Conservation (phyloP, 1,284 basidiomycete genomes). For the Cerioporus squamosus region DNA sequence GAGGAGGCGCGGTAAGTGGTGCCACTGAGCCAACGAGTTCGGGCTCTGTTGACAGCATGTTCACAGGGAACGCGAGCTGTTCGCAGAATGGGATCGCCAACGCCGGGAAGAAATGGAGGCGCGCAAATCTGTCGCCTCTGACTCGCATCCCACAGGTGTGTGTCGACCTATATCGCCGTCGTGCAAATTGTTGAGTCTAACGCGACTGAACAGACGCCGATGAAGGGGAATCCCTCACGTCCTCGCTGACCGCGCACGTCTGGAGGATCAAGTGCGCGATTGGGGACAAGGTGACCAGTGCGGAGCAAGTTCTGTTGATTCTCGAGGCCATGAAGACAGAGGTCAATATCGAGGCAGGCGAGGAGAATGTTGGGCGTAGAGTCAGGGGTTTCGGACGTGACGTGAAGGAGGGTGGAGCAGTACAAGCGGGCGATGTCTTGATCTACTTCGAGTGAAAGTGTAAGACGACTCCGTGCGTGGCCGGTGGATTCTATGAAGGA, state of each 20-base stretch:
- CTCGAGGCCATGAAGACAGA: conserved; percentile 82
- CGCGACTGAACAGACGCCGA: not conserved
- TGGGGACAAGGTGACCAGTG: conserved; percentile 49
- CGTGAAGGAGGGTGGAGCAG: conserved; percentile 45
- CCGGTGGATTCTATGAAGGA: not conserved
- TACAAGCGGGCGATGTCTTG: conserved; percentile 50
- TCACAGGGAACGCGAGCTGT: conserved; percentile 20
- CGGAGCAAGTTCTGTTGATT: conserved; percentile 55
- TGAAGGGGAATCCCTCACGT: conserved; percentile 29
- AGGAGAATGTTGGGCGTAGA: conserved; percentile 48
- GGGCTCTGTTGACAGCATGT: not conserved
- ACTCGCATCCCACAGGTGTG: not conserved
- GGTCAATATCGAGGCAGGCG: conserved; percentile 50
- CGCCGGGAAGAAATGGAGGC: conserved; percentile 13
- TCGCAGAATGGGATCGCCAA: conserved; percentile 22
- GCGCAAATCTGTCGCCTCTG: not conserved
- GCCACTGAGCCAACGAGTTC: not conserved
- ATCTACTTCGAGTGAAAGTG: conserved; percentile 39
- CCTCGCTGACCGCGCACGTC: conserved; percentile 57
- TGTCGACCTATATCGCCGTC: too few relatives aligned
- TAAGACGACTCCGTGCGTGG: too few relatives aligned
- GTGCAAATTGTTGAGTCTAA: too few relatives aligned
- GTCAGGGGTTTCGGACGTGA: conserved; percentile 46
- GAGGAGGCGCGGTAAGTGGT: conserved; percentile 47
- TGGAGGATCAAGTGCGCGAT: conserved; percentile 57